Percentiles rank a stretch among this genome's conserved stretches.
Evolutionary conservation across 495 filamentous ascomycete genomes (phyloP).

Genomic region (Halenospora varia): DNA sequence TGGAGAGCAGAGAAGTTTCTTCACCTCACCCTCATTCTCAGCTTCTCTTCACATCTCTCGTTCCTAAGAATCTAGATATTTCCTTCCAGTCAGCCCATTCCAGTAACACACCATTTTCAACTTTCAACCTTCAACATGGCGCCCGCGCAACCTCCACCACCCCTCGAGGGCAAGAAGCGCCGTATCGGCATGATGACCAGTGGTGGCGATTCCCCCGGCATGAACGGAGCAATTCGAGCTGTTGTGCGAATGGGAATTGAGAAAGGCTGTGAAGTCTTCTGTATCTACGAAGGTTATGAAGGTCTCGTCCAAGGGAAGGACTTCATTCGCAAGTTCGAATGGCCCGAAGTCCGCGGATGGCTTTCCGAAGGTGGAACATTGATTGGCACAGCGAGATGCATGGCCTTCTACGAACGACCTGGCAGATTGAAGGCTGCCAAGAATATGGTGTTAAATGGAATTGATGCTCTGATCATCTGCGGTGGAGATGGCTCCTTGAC

Average conservation of each 20-base stretch:
- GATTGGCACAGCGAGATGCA: conserved; percentile 92
- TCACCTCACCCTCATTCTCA: background rate
- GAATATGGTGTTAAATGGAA: conserved; percentile 88
- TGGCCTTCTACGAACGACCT: conserved; percentile 79
- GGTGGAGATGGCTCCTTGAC: conserved; percentile 97
- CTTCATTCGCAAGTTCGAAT: conserved; percentile 81
- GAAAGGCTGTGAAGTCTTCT: conserved; percentile 81
- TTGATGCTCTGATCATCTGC: conserved; percentile 94
- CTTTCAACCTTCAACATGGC: conserved; percentile 16
- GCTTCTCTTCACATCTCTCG: background rate
- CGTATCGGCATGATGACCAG: conserved; percentile 90
- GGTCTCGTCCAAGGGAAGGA: conserved; percentile 86
- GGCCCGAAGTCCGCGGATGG: conserved; percentile 95
- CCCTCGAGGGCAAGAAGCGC: conserved; percentile 20
- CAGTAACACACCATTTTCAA: too few species aligned
- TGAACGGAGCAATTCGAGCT: conserved; percentile 93
- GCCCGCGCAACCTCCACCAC: conserved; percentile 14
- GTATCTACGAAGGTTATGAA: conserved; percentile 93
- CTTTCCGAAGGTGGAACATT: conserved; percentile 92
- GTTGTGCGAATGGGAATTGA: conserved; percentile 91
- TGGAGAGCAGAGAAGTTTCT: background rate
- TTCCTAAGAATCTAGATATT: too few species aligned
- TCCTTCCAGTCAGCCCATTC: too few species aligned
- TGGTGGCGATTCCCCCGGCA: conserved; percentile 95
- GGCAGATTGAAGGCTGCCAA: conserved; percentile 83